Evolutionary conservation across 257 asterid genomes (phyloP).

Genomic region (Salvia hispanica): DNA sequence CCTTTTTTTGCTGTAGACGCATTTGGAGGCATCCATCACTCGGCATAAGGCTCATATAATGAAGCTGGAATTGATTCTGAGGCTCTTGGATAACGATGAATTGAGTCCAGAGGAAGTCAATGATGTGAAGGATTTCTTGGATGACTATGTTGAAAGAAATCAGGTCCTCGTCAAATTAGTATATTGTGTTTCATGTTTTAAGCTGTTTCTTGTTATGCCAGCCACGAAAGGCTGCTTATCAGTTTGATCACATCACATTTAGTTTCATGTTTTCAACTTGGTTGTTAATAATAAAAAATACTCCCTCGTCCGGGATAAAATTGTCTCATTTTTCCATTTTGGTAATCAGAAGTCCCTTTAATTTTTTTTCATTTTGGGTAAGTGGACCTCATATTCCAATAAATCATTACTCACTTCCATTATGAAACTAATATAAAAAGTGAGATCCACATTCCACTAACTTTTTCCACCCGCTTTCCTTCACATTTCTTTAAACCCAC

Average conservation of each 20-base stretch:
- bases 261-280: not conserved
- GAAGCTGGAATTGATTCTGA: slow-evolving; percentile 89
- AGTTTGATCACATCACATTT: slow-evolving; percentile 14
- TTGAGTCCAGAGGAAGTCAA: slow-evolving; percentile 98
- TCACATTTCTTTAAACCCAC: too few species aligned
- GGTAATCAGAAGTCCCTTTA: too few species aligned
- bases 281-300: not conserved
- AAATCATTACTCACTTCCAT: too few species aligned
- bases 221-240: not conserved
- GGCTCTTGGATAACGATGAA: slow-evolving; percentile 95
- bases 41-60: slow-evolving; percentile 99
- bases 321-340: too few species aligned
- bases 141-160: slow-evolving; percentile 97
- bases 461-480: too few species aligned
- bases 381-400: too few species aligned
- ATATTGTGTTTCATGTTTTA: not conserved
- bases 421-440: too few species aligned
- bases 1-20: slow-evolving; percentile 53
- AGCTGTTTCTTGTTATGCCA: slow-evolving; percentile 22
- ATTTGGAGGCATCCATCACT: slow-evolving; percentile 85
- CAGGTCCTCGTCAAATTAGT: slow-evolving; percentile 56
- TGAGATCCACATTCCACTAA: too few species aligned
- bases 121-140: slow-evolving; percentile 97
- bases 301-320: not conserved
- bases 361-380: too few species aligned